phyloP scores from a whole-genome alignment of 495 filamentous ascomycete genomes.

The Lepidopterella palustris region DNA sequence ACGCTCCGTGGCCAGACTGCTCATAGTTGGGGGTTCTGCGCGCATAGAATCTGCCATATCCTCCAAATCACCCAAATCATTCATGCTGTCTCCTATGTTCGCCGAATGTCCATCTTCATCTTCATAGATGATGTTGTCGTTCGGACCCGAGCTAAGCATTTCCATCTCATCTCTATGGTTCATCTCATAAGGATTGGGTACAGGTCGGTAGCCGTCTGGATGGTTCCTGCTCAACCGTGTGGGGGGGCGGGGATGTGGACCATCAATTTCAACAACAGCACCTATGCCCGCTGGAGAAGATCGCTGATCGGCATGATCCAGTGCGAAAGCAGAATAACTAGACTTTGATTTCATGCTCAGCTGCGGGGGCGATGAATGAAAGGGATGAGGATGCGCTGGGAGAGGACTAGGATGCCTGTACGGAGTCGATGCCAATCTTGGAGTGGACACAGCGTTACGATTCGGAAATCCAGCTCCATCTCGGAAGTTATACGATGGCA shows the following conservation, averaged over 20 bases:
- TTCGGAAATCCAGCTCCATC: conserved; percentile 17
- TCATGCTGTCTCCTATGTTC: too few relatives aligned
- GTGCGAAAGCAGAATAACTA: not conserved
- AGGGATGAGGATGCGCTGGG: conserved; percentile 29
- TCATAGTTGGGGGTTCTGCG: conserved; percentile 20
- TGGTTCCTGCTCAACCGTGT: not conserved
- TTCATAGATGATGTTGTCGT: conserved; percentile 25
- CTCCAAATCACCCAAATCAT: too few relatives aligned
- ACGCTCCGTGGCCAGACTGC: conserved; percentile 6
- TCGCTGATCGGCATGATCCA: not conserved
- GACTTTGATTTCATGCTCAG: conserved; percentile 1
- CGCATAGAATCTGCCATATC: conserved; percentile 2
- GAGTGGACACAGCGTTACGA: conserved; percentile 15
- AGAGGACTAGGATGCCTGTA: conserved; percentile 33
- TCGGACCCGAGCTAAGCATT: conserved; percentile 23
- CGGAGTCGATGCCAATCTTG: not conserved
- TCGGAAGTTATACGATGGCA: conserved; percentile 21
- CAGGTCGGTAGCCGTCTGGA: conserved; percentile 2
- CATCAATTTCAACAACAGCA: not conserved
- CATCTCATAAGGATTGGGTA: not conserved
- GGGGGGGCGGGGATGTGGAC: not conserved
- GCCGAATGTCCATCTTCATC: not conserved
- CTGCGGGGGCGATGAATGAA: conserved; percentile 22
- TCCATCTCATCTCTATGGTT: conserved; percentile 19
- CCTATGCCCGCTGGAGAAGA: not conserved